Base-by-base conservation (phyloP, 129 eudicot genomes). In the Saussurea involucrata region DNA sequence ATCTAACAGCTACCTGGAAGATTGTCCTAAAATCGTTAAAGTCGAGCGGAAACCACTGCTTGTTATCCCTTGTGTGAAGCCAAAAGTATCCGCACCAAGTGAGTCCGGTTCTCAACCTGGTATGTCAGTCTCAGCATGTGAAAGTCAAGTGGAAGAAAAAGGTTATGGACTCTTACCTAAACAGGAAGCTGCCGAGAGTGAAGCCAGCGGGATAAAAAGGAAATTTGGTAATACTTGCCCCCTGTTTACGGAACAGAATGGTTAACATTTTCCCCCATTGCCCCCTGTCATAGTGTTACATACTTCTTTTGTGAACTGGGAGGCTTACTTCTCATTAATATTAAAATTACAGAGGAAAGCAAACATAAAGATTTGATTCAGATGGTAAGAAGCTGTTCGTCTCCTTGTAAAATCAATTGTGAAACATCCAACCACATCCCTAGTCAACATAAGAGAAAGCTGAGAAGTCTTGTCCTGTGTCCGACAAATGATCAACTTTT, bases 381-480 rank as follows among this genome's bases (percentile, higher is more conserved):
- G 18, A 58, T 78, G 83, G 70, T 92, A 70, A 21, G 70, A 25
- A 82, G 89, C 60, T 17, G 71, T 66, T 72, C 89, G 24, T 83
- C 92, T 25, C 82, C 92, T 28, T 25, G 68, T 44, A 70, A 68
- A 13, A 60, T 92, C 33, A 81, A 63, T 29, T 89, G 80, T 72
- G 80, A 73, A 24, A 78, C 82, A 9, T 69, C 83, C 63, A 21
- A 46, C 72, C 71, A 83, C 55, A 72, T 87, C 68, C 34, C 92
- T 24, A 87, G 97, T 78, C 97, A 85, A 73, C 97, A 92, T 63
- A 92, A 87, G 72, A 87, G 95, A 73, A 92, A 92, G 90, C 73
- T 89, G 60, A 83, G 95, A 84, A 85, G 87, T 76, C 89, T 92
- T 76, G 79, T 80, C 12, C 71, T 89, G 55, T 89, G 95, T 74